phyloP scores from a whole-genome alignment of 2,329 filamentous ascomycete species.

The Pseudogymnoascus sp. region DNA sequence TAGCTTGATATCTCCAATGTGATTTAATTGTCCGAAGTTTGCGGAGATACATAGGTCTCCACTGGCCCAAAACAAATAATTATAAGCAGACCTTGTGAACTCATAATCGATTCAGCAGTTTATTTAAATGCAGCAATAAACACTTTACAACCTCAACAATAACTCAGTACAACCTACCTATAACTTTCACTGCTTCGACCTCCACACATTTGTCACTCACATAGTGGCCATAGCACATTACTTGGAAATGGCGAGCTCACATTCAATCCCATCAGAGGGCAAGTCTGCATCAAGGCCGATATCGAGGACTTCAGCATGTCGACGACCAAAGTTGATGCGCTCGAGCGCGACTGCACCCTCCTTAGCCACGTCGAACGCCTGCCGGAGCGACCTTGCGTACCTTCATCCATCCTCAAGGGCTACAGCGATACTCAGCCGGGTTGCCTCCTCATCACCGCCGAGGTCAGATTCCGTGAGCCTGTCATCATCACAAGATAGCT shows the following conservation, averaged over 20 bases:
- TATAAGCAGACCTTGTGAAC: conserved; percentile 1
- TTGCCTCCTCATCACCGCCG: conserved; percentile 42
- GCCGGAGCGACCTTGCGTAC: conserved; percentile 41
- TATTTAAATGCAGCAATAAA: not conserved
- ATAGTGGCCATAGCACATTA: not conserved
- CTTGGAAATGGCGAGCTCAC: conserved; percentile 4
- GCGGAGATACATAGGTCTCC: conserved; percentile 6
- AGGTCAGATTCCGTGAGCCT: conserved; percentile 25
- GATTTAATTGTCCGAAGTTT: not conserved
- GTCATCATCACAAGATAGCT: not conserved
- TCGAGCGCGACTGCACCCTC: conserved; percentile 49
- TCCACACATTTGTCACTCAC: not conserved
- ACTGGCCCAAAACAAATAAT: conserved; percentile 6
- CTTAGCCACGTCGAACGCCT: conserved; percentile 47
- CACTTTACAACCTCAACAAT: not conserved
- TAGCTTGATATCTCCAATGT: conserved; percentile 2
- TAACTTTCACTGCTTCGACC: not conserved
- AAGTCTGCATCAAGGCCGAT: conserved; percentile 33
- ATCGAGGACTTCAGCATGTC: conserved; percentile 33
- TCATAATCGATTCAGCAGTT: not conserved
- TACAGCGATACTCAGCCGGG: conserved; percentile 45
- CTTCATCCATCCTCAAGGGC: conserved; percentile 42
- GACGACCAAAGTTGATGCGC: conserved; percentile 46
- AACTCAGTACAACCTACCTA: not conserved
- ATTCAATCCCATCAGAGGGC: conserved; percentile 4